These are phyloP conservation scores for Prunus davidiana DNA, from an alignment of 306 rosid species.

Conservation along the genomic window DNA sequence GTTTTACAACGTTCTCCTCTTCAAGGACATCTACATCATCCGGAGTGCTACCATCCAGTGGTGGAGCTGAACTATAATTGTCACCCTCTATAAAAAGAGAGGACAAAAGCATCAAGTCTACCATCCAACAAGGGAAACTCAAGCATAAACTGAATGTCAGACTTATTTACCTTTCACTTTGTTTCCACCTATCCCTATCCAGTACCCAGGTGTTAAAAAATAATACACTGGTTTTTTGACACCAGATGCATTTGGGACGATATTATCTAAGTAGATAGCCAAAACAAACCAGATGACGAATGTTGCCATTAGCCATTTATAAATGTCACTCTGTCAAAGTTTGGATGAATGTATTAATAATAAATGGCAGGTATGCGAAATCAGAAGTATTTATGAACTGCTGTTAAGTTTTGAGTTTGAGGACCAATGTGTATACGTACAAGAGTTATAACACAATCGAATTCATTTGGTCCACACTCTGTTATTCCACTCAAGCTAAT, in stretches of 20 bases:
- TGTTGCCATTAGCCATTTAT: conserved; percentile 61
- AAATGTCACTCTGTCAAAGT: conserved; percentile 63
- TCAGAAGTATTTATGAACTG: not conserved
- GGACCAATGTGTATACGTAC: conserved; percentile 36
- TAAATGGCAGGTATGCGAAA: not conserved
- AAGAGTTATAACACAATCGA: conserved; percentile 59
- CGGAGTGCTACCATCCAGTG: conserved; percentile 42
- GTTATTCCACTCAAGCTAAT: conserved; percentile 71
- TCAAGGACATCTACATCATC: conserved; percentile 91
- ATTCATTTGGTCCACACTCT: conserved; percentile 45
- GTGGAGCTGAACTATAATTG: conserved; percentile 59
- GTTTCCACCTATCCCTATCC: conserved; percentile 77
- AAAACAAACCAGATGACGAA: conserved; percentile 74
- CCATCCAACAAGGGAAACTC: conserved; percentile 14
- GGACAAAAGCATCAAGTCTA: conserved; percentile 10
- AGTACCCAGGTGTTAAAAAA: conserved; percentile 71
- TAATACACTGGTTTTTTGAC: conserved; percentile 73
- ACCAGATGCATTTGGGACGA: conserved; percentile 80
- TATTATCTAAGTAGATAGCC: conserved; percentile 86
- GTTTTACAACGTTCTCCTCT: conserved; percentile 70
- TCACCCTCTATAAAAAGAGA: conserved; percentile 63
- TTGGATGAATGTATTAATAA: not conserved
- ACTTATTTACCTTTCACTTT: conserved; percentile 60
- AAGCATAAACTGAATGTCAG: conserved; percentile 10
- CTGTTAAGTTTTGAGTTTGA: not conserved